Percentiles rank a stretch among this genome's conserved stretches.
These are phyloP conservation scores for Ettlia oleoabundans DNA, from an alignment of 139 green algal species.

Conservation along the genomic window DNA sequence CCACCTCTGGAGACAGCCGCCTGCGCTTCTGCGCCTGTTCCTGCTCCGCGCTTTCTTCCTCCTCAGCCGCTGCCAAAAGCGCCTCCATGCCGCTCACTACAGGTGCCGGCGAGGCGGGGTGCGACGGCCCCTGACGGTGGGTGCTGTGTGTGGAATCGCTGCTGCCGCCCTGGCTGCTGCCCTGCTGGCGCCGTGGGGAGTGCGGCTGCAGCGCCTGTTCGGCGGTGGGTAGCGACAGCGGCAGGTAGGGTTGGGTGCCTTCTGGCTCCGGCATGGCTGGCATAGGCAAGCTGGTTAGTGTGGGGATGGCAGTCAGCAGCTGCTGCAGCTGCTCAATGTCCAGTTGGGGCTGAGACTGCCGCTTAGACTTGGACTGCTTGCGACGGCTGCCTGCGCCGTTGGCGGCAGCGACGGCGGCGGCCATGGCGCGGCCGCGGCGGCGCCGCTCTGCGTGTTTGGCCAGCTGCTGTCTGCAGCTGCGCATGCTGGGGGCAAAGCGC, in stretches of 20 bases:
- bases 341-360: not conserved
- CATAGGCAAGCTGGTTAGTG: too few species aligned
- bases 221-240: too few species aligned
- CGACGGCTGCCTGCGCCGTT: not conserved
- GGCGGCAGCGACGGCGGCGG: not conserved
- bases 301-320: not conserved
- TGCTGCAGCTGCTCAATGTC: not conserved
- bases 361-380: too few species aligned
- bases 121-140: not conserved
- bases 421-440: constrained; percentile 1
- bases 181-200: not conserved
- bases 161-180: not conserved
- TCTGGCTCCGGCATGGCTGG: not conserved
- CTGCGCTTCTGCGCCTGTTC: not conserved
- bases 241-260: too few species aligned
- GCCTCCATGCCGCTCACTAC: not conserved
- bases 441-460: constrained; percentile 20
- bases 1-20: not conserved
- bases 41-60: not conserved
- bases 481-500: constrained; percentile 37
- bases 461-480: constrained; percentile 25
- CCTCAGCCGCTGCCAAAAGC: not conserved
- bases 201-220: too few species aligned
- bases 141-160: not conserved
- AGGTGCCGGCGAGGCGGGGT: not conserved